Evolutionary conservation across 352 stramenopile genomes (phyloP), one percentile per base, ranked within the genome.

Genomic region (Globisporangium rhizosaccharum): DNA sequence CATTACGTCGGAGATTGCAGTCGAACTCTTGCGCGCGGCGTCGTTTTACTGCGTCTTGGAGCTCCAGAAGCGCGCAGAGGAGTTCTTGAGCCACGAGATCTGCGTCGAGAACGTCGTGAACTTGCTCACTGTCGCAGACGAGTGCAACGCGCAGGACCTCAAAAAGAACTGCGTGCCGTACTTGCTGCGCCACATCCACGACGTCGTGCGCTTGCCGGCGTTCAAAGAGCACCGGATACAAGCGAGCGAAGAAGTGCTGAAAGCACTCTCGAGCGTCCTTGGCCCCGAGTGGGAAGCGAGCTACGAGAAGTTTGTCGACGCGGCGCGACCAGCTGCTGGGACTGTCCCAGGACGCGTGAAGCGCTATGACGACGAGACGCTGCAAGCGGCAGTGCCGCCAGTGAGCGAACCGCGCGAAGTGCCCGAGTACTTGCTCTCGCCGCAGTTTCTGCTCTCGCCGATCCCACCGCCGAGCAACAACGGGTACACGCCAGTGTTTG

Each of bases 121-220:
- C 30, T 49, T 94, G 36, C 69, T 92, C 30, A 83, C 75, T 23
- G 59, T 96, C 36, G 82, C 86, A 0, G 82, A 94, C 46, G 78
- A 91, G 60, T 94, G 82, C 67, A 71, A 83, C 23, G 86, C 86
- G 14, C 61, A 77, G 18, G 85, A 96, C 59, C 63, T 96, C 48
- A 92, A 93, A 72, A 87, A 87, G 37, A 92, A 91, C 57, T 93
- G 83, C 48, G 72, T 96, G 53, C 80, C 86, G 42, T 96, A 90
- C 60, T 67, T 96, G 51, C 87, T 96, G 73, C 79, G 77, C 25
- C 84, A 94, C 69, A 94, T 96, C 53, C 85, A 92, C 61, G 82
- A 90, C 30, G 70, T 96, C 3, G 86, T 93, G 41, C 79, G 82
- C 3, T 63, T 95, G 6, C 75, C 80, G 46, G 83, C 82, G 28